Evolutionary conservation across 805 yeast species (phyloP), one percentile per base, ranked within the genome.

Genomic region (Zygosaccharomyces bisporus): DNA sequence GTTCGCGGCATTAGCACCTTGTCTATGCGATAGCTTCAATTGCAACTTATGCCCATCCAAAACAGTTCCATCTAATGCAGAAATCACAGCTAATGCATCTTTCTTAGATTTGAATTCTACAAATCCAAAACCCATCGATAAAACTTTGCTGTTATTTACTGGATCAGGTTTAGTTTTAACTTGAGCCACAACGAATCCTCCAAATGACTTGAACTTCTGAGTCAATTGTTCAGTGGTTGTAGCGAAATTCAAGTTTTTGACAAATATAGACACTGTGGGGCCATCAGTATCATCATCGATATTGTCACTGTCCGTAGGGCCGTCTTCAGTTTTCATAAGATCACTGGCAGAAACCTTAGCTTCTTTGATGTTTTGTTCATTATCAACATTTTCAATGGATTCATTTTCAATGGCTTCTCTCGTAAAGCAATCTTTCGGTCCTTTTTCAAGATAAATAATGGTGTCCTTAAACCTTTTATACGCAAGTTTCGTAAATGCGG

Each of bases 51-150:
- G 99, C 1, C 96, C 97, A 61, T 87, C 95, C 44, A 93, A 73
- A 2, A 79, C 79, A 42, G 79, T 74, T 3, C 87, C 95, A 63
- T 90, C 86, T 70, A 88, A 68, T 0, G 83, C 74, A 25, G 73
- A 64, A 38, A 88, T 79, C 5, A 96, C 98, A 9, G 76, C 72
- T 32, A 77, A 73, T 0, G 99, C 99, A 57, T 84, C 80, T 31
- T 80, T 86, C 53, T 77, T 79, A 1, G 90, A 78, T 54, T 72
- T 79, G 66, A 88, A 93, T 67, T 93, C 99, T 10, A 79, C 96
- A 68, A 93, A 93, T 1, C 99, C 99, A 59, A 89, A 93, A 16
- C 99, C 99, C 99, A 93, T 93, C 56, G 96, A 88, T 47, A 81
- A 74, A n/a, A 73, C 68, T 45, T 76, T 76, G 8, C 81, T 83